Percentiles rank a stretch among this genome's conserved stretches.
Conservation (phyloP, 768 basidiomycete species). For the Amanita subjunquillea region DNA sequence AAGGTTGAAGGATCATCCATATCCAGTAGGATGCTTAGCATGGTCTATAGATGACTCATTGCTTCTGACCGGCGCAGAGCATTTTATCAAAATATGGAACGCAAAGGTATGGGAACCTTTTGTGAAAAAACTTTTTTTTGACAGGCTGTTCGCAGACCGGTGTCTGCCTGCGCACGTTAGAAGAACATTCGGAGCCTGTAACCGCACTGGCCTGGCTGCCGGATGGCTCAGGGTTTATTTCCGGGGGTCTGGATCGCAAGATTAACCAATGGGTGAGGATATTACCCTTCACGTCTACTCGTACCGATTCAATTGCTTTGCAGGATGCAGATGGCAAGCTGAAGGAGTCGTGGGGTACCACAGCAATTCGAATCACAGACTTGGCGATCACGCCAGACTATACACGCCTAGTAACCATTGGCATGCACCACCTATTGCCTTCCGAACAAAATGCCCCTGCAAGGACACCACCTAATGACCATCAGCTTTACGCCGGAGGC, state of each 20-base stretch:
- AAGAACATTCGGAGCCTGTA: constrained; percentile 73
- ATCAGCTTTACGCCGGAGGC: constrained; percentile 19
- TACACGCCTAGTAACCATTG: constrained; percentile 75
- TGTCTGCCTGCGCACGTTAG: constrained; percentile 51
- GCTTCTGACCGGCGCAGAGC: constrained; percentile 76
- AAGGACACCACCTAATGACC: constrained; percentile 24
- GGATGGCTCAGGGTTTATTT: constrained; percentile 84
- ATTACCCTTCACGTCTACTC: constrained; percentile 6
- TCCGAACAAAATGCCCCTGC: constrained; percentile 13
- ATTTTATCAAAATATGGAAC: constrained; percentile 83
- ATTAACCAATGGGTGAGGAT: constrained; percentile 71
- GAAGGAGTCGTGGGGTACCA: constrained; percentile 56
- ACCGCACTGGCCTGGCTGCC: constrained; percentile 84
- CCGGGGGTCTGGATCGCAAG: constrained; percentile 78
- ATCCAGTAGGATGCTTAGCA: constrained; percentile 70
- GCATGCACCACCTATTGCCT: constrained; percentile 35
- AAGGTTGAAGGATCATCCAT: constrained; percentile 67
- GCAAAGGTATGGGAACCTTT: constrained; percentile 49
- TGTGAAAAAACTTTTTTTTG: constrained; percentile 6
- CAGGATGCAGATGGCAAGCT: constrained; percentile 72
- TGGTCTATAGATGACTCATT: constrained; percentile 90
- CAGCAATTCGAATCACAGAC: constrained; percentile 76
- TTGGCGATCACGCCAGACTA: constrained; percentile 83
- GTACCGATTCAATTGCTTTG: neutral
- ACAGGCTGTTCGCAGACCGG: constrained; percentile 47